Evolutionary conservation across 1,284 basidiomycete genomes (phyloP), one percentile per base, ranked within the genome.

Genomic region (Apiotrichum gamsii): DNA sequence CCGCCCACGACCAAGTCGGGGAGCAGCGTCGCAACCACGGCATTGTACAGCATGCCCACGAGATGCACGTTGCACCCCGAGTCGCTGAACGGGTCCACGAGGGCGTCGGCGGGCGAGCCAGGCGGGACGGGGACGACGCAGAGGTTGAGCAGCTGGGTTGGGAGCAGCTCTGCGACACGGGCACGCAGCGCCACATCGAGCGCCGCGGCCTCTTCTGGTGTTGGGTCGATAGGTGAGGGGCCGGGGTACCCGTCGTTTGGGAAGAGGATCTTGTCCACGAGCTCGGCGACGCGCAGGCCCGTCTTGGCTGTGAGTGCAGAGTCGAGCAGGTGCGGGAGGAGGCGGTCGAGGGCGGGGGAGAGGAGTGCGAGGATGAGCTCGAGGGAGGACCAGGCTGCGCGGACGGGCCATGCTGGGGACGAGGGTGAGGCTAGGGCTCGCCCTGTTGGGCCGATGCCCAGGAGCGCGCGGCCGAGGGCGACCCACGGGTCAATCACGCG

Each of bases 31-130:
- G 31, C 60, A 6, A 65, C 52, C 8, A 60, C 37, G 14, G 58
- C 47, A 31, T 64, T 58, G n/a, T 63, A 45, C 2, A 69, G 19
- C 55, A 68, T 62, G 2, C 45, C 62, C 1, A 69, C 52, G 11
- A 72, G 43, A 45, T 70, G 69, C 14, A 64, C 60, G 49, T 70
- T 72, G 31, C 66, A 66, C 5, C 58, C 56, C 3, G 51, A 11
- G 41, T 69, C 51, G 2, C 56, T 52, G 8, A 72, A n/a, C 0
- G 58, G 52, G 18, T 61, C 61, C 5, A 65, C 47, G 1, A 64
- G 28, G 20, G 35, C 25, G 28, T 16, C 37, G 13, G 16, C 25
- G 16, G 14, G 31, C 1, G 18, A 3, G 5, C 32, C 16, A n/a
- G n/a, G n/a, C 2, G 33, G 24, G 3, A 36, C 4, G 16, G 24